Base-by-base conservation (phyloP, 371 early-diverging fungal species). In the Mortierella sp. region DNA sequence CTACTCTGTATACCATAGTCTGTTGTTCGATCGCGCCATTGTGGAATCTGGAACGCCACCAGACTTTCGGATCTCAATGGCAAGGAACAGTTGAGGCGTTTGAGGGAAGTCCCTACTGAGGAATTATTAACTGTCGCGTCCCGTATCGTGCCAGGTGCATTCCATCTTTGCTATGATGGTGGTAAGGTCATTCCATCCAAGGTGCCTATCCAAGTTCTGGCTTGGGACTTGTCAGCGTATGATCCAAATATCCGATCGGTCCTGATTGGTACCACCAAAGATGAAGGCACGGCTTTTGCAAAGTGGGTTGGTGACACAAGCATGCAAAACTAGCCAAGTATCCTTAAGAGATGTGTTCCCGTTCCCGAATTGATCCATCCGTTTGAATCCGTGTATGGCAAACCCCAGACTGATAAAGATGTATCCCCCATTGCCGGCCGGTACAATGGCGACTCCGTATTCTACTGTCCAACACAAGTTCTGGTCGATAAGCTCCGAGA, bases 1-100 rank as follows among this genome's bases (percentile, higher is more conserved):
- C 56, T 14, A 46, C 22, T 71, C 64, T 1, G 25, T 60, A 8
- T 63, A 67, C 16, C 40, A 63, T 9, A 65, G 67, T 9, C 68
- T n/a, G n/a, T n/a, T 77, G 5, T 78, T 80, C 53, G 59, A 71
- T 21, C 60, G 61, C 25, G 80, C 72, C 39, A 77, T 81, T 54
- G 40, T 81, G 58, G 59, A 78, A 41, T 80, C 80, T 12, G 65
- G 71, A 3, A 60, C 65, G 66, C 14, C 66, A 71, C 43, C 16
- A 2, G 6, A 14, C 21, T 8, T 71, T 65, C 17, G 60, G 61
- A 57, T n/a, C 37, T 71, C n/a, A 19, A 27, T 8, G 22, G 34
- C 7, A 27, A 51, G 7, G 71, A 71, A 44, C 64, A 71, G 49
- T 22, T 71, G 28, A 45, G 28, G 24, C 65, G 61, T 6, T 43